Evolutionary conservation across 1,284 basidiomycete genomes (phyloP), one percentile per base, ranked within the genome.

Genomic region (Ganoderma sp.): DNA sequence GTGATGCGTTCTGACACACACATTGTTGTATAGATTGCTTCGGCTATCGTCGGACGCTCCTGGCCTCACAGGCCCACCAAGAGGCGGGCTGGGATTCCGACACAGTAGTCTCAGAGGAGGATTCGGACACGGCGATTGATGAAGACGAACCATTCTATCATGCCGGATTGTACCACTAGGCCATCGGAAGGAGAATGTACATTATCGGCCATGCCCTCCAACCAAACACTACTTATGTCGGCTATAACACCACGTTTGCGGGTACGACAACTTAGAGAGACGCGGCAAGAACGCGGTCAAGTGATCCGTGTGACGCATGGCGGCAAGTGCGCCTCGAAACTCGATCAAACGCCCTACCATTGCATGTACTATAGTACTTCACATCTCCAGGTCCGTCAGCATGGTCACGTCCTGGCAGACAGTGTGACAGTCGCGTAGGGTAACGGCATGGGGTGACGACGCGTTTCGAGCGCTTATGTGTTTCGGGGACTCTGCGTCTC

Each of bases 371-470:
- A 28, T 2, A 28, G 25, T 28, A 28, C 25, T 28, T 28, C 25
- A 28, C 25, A 1, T 28, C 25, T 28, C 25, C 25, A 2, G 25
- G 25, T 28, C 25, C 25, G 25, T 28, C 25, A 28, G 25, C 25
- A 1, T 32, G 32, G 32, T 32, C 32, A 32, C 32, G 32, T 32
- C 32, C 32, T 32, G 32, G 3, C 37, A 52, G 5, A 52, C 22
- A 8, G 34, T 64, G 64, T 70, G 61, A 67, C 66, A 41, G 17
- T 58, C 69, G 69, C 69, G 66, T 67, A 42, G 37, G 45, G 65
- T 69, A 67, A 69, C 68, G 15, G 63, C 22, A 25, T 12, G 22
- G n/a, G 63, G 56, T 7, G 32, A 39, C 42, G 15, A 39, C 67
- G 64, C 64, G 64, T 66, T 41, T n/a, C 32, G 25, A 45, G 56